Evolutionary conservation across 768 basidiomycete species (phyloP).

Genomic region (Cyclocybe cylindracea): DNA sequence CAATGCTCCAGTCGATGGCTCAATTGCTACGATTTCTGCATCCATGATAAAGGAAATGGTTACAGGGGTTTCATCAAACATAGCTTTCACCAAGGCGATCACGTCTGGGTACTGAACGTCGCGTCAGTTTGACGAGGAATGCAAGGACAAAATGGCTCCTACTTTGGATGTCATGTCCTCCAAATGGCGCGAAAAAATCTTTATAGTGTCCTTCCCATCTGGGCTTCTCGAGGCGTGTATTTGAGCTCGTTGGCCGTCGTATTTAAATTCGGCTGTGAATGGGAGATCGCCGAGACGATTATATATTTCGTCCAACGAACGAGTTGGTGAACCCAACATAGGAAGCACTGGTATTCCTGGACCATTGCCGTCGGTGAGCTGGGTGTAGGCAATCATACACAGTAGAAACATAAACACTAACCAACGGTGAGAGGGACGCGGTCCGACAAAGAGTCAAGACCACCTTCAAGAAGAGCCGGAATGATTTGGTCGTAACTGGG

Average conservation of each 20-base stretch:
- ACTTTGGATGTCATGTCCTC: slow-evolving; percentile 93
- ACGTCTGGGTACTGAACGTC: slow-evolving; percentile 78
- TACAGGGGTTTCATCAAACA: slow-evolving; percentile 45
- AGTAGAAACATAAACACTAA: slow-evolving; percentile 29
- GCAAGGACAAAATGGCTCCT: slow-evolving; percentile 3
- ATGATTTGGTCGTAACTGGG: slow-evolving; percentile 77
- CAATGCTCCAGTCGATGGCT: slow-evolving; percentile 59
- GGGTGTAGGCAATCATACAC: background rate
- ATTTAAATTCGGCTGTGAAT: slow-evolving; percentile 89
- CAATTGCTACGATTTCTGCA: slow-evolving; percentile 86
- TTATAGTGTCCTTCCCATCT: slow-evolving; percentile 39
- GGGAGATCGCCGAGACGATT: slow-evolving; percentile 60
- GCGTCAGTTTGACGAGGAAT: background rate
- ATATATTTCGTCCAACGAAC: slow-evolving; percentile 85
- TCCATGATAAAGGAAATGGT: slow-evolving; percentile 75
- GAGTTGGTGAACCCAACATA: slow-evolving; percentile 83
- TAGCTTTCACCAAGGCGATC: slow-evolving; percentile 50
- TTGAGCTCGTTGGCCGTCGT: slow-evolving; percentile 86
- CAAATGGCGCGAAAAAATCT: slow-evolving; percentile 85
- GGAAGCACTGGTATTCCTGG: slow-evolving; percentile 82
- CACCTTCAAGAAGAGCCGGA: slow-evolving; percentile 56
- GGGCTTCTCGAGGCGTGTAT: slow-evolving; percentile 55
- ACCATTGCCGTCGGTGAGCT: background rate
- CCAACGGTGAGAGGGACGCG: slow-evolving; percentile 72
- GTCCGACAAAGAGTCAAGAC: slow-evolving; percentile 58